phyloP scores from a whole-genome alignment of 1,139 yeast genomes.

The Yamadazyma kanchanaburiensis region DNA sequence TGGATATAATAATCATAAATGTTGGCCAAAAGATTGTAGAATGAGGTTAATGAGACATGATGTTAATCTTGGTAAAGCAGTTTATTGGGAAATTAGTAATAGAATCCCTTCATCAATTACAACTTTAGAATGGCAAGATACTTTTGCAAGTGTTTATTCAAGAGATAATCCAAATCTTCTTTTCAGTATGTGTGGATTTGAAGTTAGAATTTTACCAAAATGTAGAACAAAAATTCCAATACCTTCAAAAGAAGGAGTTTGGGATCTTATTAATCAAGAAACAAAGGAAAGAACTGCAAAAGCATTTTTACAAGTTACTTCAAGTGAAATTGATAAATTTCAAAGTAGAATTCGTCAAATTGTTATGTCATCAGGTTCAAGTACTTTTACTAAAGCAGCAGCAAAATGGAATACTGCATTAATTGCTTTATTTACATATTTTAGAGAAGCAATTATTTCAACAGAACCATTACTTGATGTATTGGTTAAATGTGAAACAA shows the following conservation, averaged over 20 bases:
- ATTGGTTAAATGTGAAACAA: constrained; percentile 87
- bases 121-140: constrained; percentile 73
- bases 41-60: constrained; percentile 92
- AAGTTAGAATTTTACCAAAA: constrained; percentile 82
- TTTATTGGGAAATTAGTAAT: constrained; percentile 83
- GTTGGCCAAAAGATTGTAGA: constrained; percentile 94
- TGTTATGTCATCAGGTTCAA: constrained; percentile 92
- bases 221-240: constrained; percentile 47
- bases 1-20: constrained; percentile 82
- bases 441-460: constrained; percentile 87
- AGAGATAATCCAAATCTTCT: constrained; percentile 84
- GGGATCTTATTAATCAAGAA: constrained; percentile 75
- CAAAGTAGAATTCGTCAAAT: constrained; percentile 85
- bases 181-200: constrained; percentile 94
- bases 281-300: constrained; percentile 88
- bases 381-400: constrained; percentile 92
- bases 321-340: constrained; percentile 75
- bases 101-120: constrained; percentile 78
- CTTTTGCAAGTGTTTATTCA: constrained; percentile 86
- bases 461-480: constrained; percentile 77
- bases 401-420: constrained; percentile 96
- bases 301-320: constrained; percentile 82
- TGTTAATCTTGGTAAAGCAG: constrained; percentile 89
- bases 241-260: constrained; percentile 71
- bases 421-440: constrained; percentile 82